phyloP scores from a whole-genome alignment of 1,139 yeast genomes.

The Torulaspora pretoriensis region DNA sequence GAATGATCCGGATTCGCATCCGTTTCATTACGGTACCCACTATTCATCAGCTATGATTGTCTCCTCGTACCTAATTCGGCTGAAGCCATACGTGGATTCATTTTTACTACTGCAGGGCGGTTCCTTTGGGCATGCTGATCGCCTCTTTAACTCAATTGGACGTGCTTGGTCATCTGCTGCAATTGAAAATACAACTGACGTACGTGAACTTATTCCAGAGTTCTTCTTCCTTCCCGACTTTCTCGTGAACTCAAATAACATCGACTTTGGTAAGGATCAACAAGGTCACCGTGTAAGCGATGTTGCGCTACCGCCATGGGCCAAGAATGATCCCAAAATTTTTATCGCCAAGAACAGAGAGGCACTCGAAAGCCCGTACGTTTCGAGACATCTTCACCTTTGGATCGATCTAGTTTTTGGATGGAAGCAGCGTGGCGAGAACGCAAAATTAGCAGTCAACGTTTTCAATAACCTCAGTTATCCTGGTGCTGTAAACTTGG shows the following conservation, averaged over 20 bases:
- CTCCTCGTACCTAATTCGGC: constrained; percentile 66
- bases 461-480: constrained; percentile 80
- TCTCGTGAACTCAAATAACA: constrained; percentile 55
- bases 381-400: constrained; percentile 63
- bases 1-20: constrained; percentile 50
- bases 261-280: constrained; percentile 66
- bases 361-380: constrained; percentile 78
- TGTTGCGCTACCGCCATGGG: constrained; percentile 79
- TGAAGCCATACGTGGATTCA: constrained; percentile 76
- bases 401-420: constrained; percentile 90
- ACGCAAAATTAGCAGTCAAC: constrained; percentile 61
- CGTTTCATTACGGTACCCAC: constrained; percentile 89
- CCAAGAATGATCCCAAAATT: constrained; percentile 63
- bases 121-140: constrained; percentile 79
- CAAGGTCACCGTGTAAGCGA: constrained; percentile 55
- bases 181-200: constrained; percentile 75
- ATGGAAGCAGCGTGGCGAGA: constrained; percentile 64
- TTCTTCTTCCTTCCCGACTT: constrained; percentile 79
- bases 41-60: constrained; percentile 92
- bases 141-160: constrained; percentile 65
- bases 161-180: constrained; percentile 81
- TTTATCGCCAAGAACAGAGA: constrained; percentile 72
- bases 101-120: constrained; percentile 79
- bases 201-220: constrained; percentile 80
- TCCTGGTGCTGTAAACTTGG: constrained; percentile 76